These are phyloP conservation scores for Akanthomyces dipterigenus DNA, from an alignment of 2,329 filamentous ascomycete species.

Conservation along the genomic window DNA sequence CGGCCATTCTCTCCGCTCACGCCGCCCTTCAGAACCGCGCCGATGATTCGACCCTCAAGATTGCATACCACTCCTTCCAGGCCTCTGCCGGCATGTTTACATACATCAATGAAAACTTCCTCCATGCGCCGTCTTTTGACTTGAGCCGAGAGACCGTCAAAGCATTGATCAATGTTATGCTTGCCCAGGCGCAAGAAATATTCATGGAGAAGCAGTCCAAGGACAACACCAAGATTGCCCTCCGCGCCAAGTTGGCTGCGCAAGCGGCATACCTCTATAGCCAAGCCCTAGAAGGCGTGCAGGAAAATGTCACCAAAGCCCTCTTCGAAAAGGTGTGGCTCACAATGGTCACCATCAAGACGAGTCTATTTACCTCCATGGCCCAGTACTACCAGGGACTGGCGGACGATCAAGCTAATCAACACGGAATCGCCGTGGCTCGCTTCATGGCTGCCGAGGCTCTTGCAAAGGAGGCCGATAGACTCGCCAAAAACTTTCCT, in stretches of 20 bases:
- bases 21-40: constrained; percentile 86
- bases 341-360: constrained; percentile 74
- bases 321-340: constrained; percentile 96
- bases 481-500: constrained; percentile 73
- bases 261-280: constrained; percentile 84
- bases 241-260: constrained; percentile 87
- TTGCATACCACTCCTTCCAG: constrained; percentile 96
- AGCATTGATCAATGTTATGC: constrained; percentile 83
- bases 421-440: constrained; percentile 78
- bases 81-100: constrained; percentile 99
- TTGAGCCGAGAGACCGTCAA: constrained; percentile 93
- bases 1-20: constrained; percentile 91
- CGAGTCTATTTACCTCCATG: constrained; percentile 72
- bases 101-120: constrained; percentile 99
- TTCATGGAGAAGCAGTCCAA: constrained; percentile 94
- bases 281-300: constrained; percentile 81
- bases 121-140: constrained; percentile 95
- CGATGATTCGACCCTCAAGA: constrained; percentile 89
- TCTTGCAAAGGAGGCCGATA: constrained; percentile 70
- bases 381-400: constrained; percentile 92
- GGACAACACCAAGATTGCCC: constrained; percentile 85
- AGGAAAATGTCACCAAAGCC: constrained; percentile 84
- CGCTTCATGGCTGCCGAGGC: constrained; percentile 75
- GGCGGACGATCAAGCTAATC: constrained; percentile 81
- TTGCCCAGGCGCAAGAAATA: constrained; percentile 94